Conservation (phyloP, 441 rosid genomes). For the Adansonia madagascariensis region DNA sequence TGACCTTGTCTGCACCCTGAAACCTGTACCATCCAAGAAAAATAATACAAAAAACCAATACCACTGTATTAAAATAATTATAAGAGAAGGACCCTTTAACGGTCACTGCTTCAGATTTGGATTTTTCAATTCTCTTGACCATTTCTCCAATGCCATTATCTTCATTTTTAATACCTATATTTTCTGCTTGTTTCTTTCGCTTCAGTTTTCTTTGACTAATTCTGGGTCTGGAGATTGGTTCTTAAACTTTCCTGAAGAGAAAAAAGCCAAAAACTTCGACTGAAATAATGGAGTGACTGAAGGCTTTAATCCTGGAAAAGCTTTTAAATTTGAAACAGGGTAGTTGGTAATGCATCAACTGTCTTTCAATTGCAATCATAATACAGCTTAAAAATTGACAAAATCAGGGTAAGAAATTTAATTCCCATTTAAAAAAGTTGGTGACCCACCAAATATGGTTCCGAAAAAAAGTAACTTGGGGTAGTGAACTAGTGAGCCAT, state of each 20-base stretch:
- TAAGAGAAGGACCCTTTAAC: constrained; percentile 25
- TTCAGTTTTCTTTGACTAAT: neutral
- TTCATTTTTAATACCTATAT: neutral
- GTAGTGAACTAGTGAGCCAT: constrained; percentile 14
- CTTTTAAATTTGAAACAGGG: neutral
- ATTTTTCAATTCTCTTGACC: constrained; percentile 3
- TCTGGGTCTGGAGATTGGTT: neutral
- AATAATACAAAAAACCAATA: constrained; percentile 8
- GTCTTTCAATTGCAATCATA: neutral
- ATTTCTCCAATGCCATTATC: constrained; percentile 18
- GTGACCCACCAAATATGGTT: constrained; percentile 21
- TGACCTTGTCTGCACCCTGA: neutral
- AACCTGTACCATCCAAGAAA: constrained; percentile 12
- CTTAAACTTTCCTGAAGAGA: neutral
- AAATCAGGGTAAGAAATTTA: constrained; percentile 13
- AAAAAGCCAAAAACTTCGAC: neutral
- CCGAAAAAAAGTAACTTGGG: constrained; percentile 17
- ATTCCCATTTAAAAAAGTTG: neutral
- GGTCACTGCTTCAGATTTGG: constrained; percentile 35
- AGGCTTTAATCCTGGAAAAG: neutral
- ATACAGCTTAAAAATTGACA: neutral
- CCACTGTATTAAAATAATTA: neutral
- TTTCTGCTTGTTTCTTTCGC: neutral
- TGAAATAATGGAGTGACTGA: neutral
- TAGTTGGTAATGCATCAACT: neutral